These are phyloP conservation scores for Blastobotrys elegans DNA, from an alignment of 1,139 yeast genomes.

Conservation along the genomic window DNA sequence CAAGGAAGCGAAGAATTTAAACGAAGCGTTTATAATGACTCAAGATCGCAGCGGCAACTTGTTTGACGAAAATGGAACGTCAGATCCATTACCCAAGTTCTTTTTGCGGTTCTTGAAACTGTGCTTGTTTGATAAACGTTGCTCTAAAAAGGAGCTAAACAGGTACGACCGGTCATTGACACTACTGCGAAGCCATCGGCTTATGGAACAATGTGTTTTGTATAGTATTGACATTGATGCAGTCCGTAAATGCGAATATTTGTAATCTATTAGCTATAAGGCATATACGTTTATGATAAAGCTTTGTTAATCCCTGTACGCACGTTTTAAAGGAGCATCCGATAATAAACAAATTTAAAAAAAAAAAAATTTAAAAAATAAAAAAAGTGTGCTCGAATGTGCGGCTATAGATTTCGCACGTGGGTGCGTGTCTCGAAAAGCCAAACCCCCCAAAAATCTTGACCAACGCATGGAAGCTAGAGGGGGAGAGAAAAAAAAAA, in stretches of 20 bases:
- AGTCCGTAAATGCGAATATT: not conserved
- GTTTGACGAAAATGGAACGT: not conserved
- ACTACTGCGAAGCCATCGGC: conserved; percentile 1
- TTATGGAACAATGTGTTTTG: not conserved
- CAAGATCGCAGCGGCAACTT: not conserved
- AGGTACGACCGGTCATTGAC: not conserved
- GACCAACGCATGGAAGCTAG: too few relatives aligned
- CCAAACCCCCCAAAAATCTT: too few relatives aligned
- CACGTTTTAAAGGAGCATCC: too few relatives aligned
- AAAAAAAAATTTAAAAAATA: too few relatives aligned
- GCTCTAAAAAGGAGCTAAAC: not conserved
- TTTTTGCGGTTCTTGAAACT: conserved; percentile 2
- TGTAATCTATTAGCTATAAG: too few relatives aligned
- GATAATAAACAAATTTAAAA: too few relatives aligned
- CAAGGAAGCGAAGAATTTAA: not conserved
- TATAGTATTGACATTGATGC: conserved; percentile 1
- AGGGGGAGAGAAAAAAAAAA: too few relatives aligned
- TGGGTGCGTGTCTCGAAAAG: too few relatives aligned
- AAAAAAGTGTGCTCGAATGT: too few relatives aligned
- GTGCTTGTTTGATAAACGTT: not conserved
- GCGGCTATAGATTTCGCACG: too few relatives aligned
- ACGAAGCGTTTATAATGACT: not conserved
- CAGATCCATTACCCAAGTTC: conserved; percentile 5
- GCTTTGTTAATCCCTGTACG: too few relatives aligned
- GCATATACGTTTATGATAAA: too few relatives aligned